phyloP scores from a whole-genome alignment of 1,284 basidiomycete species.

The Stygiomarasmius scandens region DNA sequence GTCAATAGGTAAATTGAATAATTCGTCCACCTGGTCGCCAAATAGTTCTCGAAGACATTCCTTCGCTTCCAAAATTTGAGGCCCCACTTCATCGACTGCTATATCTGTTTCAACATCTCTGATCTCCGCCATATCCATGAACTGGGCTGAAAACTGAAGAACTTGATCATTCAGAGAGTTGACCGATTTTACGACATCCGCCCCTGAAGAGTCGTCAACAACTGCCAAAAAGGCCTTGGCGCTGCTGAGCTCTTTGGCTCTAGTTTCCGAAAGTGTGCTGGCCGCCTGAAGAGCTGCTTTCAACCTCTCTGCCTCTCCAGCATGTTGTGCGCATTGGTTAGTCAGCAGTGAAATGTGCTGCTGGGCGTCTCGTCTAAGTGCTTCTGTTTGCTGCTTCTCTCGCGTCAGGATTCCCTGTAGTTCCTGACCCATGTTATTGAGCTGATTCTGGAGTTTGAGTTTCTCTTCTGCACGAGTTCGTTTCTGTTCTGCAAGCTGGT shows the following conservation, averaged over 20 bases:
- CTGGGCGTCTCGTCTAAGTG: background rate
- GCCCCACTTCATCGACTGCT: background rate
- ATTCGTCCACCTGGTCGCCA: background rate
- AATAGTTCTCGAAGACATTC: background rate
- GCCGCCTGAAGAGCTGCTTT: constrained; percentile 1
- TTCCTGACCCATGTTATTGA: too few relatives aligned
- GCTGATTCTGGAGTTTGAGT: too few relatives aligned
- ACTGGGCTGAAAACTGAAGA: constrained; percentile 26
- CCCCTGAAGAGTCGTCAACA: constrained; percentile 13
- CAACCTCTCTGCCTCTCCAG: background rate
- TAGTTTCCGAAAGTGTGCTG: constrained; percentile 6
- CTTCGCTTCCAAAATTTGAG: background rate
- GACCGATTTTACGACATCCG: constrained; percentile 24
- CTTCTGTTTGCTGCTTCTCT: background rate
- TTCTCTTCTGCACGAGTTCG: too few relatives aligned
- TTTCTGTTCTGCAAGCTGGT: too few relatives aligned
- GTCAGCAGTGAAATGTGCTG: background rate
- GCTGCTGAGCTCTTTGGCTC: constrained; percentile 14
- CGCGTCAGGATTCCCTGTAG: background rate
- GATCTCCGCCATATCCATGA: constrained; percentile 21
- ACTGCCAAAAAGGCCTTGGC: constrained; percentile 11
- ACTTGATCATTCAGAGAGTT: constrained; percentile 29
- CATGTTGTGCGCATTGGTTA: background rate
- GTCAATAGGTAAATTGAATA: background rate
- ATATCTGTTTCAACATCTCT: background rate